Conservation (phyloP, 164 flowering plant species). For the Aristolochia contorta region DNA sequence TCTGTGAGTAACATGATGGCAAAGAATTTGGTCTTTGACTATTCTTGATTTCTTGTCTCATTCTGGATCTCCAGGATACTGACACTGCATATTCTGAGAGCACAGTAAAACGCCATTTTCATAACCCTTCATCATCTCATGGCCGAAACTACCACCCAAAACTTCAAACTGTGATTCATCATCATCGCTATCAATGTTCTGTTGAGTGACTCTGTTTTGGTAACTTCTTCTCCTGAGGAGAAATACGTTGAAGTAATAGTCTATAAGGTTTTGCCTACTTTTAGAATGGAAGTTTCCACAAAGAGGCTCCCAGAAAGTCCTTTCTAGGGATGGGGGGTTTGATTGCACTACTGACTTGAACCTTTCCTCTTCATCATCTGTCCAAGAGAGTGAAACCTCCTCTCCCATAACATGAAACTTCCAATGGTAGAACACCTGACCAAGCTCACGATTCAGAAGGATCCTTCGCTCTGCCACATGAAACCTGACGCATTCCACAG, state of each 20-base stretch:
- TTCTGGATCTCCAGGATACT: slow-evolving; percentile 7
- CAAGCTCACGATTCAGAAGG: slow-evolving; percentile 53
- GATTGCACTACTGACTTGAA: slow-evolving; percentile 34
- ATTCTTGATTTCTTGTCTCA: background rate
- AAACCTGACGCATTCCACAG: slow-evolving; percentile 59
- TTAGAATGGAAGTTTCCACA: slow-evolving; percentile 33
- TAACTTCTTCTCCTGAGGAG: slow-evolving; percentile 49
- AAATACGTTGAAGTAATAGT: slow-evolving; percentile 83
- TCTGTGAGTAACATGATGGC: background rate
- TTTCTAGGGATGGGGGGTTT: slow-evolving; percentile 31
- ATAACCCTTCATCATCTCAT: slow-evolving; percentile 17
- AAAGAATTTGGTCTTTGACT: background rate
- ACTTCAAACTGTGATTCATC: slow-evolving; percentile 48
- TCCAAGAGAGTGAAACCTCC: slow-evolving; percentile 51
- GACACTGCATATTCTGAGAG: slow-evolving; percentile 33
- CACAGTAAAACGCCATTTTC: slow-evolving; percentile 22
- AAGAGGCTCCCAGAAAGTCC: slow-evolving; percentile 45
- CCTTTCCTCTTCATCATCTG: slow-evolving; percentile 39
- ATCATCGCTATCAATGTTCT: slow-evolving; percentile 64
- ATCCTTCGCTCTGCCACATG: slow-evolving; percentile 49
- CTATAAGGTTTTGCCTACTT: slow-evolving; percentile 45
- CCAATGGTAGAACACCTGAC: slow-evolving; percentile 52
- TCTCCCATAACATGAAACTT: slow-evolving; percentile 73
- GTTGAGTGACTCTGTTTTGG: slow-evolving; percentile 61
- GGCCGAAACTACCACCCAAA: slow-evolving; percentile 19